A percentile compares a stretch with the other conserved stretches of the same genome.
Conservation (phyloP, 371 early-diverging fungal species). For the Enterocytospora artemiae region DNA sequence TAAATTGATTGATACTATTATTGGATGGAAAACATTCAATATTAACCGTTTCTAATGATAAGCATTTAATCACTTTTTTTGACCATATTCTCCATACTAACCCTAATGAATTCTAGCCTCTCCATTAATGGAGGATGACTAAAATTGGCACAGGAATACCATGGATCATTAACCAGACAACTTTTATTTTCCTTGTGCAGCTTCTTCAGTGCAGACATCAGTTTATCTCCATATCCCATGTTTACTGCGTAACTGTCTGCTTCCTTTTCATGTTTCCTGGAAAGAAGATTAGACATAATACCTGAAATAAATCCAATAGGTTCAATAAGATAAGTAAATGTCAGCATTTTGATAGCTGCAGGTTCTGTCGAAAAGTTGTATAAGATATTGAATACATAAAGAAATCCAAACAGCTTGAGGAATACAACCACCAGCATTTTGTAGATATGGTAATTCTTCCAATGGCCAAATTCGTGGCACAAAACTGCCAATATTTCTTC, state of each 20-base stretch:
- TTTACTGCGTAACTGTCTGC: conserved; percentile 75
- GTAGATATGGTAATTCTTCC: conserved; percentile 73
- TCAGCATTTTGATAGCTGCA: neutral
- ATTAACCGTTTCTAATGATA: too few relatives aligned
- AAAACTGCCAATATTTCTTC: conserved; percentile 73
- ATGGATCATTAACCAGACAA: conserved; percentile 71
- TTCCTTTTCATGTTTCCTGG: conserved; percentile 77
- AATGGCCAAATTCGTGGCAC: conserved; percentile 87
- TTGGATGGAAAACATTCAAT: too few relatives aligned
- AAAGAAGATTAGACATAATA: conserved; percentile 62
- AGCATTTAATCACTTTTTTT: too few relatives aligned
- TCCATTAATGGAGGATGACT: conserved; percentile 84
- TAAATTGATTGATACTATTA: too few relatives aligned
- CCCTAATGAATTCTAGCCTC: conserved; percentile 69
- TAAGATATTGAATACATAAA: conserved; percentile 23
- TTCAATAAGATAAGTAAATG: conserved; percentile 8
- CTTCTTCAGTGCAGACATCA: conserved; percentile 73
- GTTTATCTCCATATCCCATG: conserved; percentile 64
- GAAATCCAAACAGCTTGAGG: neutral
- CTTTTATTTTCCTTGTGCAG: conserved; percentile 76
- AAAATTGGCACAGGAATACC: conserved; percentile 79
- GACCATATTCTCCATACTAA: too few relatives aligned
- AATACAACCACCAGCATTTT: conserved; percentile 62
- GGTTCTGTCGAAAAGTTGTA: neutral
- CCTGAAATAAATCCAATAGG: neutral